A percentile compares a stretch with the other conserved stretches of the same genome.
Conservation (phyloP, 305 asterid species). For the Solanum hybrid region DNA sequence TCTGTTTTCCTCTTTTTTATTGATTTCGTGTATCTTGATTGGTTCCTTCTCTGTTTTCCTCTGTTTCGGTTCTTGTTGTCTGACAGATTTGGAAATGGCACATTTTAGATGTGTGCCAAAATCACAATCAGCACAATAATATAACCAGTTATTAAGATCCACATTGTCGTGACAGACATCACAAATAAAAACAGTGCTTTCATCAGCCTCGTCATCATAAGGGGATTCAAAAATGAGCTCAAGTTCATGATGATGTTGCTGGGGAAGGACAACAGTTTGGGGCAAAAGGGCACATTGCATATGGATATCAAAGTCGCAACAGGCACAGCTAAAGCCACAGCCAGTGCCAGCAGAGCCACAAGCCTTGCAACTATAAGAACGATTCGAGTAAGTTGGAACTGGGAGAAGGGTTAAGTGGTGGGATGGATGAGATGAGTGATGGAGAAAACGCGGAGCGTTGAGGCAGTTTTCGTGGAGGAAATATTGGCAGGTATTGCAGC, state of each 20-base stretch:
- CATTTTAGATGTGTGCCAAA: conserved; percentile 12
- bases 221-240: not conserved
- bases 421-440: conserved; percentile 19
- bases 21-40: not conserved
- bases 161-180: not conserved
- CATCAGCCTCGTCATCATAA: not conserved
- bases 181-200: not conserved
- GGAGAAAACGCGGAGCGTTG: conserved; percentile 21
- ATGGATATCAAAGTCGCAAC: conserved; percentile 2
- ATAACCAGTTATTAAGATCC: conserved; percentile 15
- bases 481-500: conserved; percentile 26
- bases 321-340: conserved; percentile 20
- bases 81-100: not conserved
- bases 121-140: conserved; percentile 17
- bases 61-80: not conserved
- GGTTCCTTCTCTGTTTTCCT: not conserved
- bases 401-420: conserved; percentile 19
- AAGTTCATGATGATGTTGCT: conserved; percentile 7
- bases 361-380: conserved; percentile 8
- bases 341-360: conserved; percentile 18
- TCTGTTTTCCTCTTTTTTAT: not conserved
- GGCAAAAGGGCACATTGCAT: conserved; percentile 17
- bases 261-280: not conserved
- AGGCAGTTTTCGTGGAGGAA: conserved; percentile 21
- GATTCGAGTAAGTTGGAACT: not conserved